Evolutionary conservation across 805 yeast genomes (phyloP), one percentile per base, ranked within the genome.

Genomic region (Candida vaughaniae): DNA sequence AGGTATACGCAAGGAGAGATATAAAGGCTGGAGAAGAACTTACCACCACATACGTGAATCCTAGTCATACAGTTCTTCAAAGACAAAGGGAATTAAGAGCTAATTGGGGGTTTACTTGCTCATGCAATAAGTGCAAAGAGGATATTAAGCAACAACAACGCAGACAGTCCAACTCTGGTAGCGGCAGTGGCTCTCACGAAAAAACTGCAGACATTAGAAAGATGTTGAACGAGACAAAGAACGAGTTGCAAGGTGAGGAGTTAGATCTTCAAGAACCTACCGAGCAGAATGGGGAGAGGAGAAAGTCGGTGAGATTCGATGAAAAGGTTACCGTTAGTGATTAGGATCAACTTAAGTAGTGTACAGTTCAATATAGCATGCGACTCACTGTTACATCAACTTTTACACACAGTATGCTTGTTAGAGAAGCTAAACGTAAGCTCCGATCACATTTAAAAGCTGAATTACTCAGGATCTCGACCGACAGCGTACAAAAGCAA

Each of bases 21-120:
- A 77, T 87, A 27, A 60, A 60, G 34, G 64, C 73, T 2, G 84
- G 82, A 14, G 89, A 83, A 47, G 93, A 86, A 53, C 67, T 87
- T 27, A 63, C 76, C 0, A 78, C 85, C 1, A 70, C 83, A 2
- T 87, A 87, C 49, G 85, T 85, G 2, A 78, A 83, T 48, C 87
- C 89, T 2, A 55, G 64, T 5, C 80, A 77, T 48, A 75, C 78
- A 2, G 75, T 80, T 6, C 75, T 71, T 31, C 77, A 80, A 40
- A 72, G 95, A 45, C 79, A 77, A 49, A 57, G 83, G 45, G 80
- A 76, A 45, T 62, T 87, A 33, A 61, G 90, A 41, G 77, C 79
- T 9, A 81, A 82, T 48, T 87, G 88, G 86, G 95, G 95, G 3
- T 87, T 87, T 56, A 52, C 73, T 14, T 87, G 95, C 58, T 58